phyloP scores from a whole-genome alignment of 1,284 basidiomycete species.

The Termitomyces sp. region DNA sequence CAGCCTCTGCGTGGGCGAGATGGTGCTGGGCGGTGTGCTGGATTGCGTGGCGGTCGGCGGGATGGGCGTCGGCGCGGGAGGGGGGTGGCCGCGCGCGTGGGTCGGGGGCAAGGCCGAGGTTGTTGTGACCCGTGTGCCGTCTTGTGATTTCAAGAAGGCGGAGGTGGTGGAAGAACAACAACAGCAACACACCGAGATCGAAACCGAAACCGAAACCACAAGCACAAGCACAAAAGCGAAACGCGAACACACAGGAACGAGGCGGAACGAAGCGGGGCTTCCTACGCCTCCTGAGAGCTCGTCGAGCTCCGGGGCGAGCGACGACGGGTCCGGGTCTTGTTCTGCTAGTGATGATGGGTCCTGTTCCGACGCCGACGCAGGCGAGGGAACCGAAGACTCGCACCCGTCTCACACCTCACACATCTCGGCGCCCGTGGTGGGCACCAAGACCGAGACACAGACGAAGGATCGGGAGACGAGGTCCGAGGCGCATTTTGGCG shows the following conservation, averaged over 20 bases:
- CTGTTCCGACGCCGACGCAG: not conserved
- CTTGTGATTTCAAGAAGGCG: too few species aligned
- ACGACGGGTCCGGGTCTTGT: too few species aligned
- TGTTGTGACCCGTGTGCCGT: not conserved
- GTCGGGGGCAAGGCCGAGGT: conserved; percentile 16
- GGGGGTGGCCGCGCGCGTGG: conserved; percentile 19
- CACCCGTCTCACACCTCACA: not conserved
- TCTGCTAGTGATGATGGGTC: too few species aligned
- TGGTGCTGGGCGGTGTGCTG: conserved; percentile 9
- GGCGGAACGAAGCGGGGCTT: not conserved
- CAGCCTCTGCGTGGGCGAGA: conserved; percentile 5
- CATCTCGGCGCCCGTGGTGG: not conserved
- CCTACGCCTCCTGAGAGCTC: not conserved
- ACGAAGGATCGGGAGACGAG: not conserved
- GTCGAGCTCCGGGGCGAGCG: not conserved
- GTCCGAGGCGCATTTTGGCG: not conserved
- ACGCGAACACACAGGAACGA: not conserved
- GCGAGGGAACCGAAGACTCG: not conserved
- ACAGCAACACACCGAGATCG: too few species aligned
- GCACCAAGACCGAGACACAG: not conserved
- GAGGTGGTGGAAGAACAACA: not conserved
- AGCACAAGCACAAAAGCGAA: too few species aligned
- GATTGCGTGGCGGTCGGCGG: conserved; percentile 11
- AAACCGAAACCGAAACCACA: too few species aligned
- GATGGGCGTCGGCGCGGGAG: conserved; percentile 1